A percentile compares a stretch with the other conserved stretches of the same genome.
phyloP scores from a whole-genome alignment of 805 yeast genomes.

The Zygotorulaspora danielsina region DNA sequence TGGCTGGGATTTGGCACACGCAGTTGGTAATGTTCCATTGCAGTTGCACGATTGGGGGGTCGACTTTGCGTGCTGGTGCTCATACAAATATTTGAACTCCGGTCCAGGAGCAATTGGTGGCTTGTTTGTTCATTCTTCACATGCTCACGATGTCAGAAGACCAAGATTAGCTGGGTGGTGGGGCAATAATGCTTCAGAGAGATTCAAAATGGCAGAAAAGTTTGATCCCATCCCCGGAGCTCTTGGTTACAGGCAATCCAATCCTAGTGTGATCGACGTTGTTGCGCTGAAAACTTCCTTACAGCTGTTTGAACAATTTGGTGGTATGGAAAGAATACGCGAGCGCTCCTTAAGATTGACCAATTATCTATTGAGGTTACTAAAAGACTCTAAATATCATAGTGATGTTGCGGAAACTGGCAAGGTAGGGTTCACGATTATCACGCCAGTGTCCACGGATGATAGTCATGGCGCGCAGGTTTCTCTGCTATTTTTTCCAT shows the following conservation, averaged over 20 bases:
- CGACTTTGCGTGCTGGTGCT: constrained; percentile 94
- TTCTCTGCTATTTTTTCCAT: constrained; percentile 63
- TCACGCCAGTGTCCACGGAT: constrained; percentile 60
- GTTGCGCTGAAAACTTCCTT: constrained; percentile 68
- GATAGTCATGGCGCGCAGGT: constrained; percentile 75
- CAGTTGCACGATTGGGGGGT: constrained; percentile 81
- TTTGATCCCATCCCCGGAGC: constrained; percentile 86
- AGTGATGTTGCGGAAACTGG: constrained; percentile 27
- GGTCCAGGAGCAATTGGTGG: constrained; percentile 97
- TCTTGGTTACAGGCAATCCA: constrained; percentile 81
- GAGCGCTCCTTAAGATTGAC: constrained; percentile 57
- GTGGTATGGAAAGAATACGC: constrained; percentile 60
- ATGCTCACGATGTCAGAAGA: constrained; percentile 20
- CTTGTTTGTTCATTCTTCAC: constrained; percentile 63
- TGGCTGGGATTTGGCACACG: constrained; percentile 97
- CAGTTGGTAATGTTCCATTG: constrained; percentile 80
- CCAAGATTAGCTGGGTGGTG: constrained; percentile 96
- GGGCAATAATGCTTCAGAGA: constrained; percentile 70
- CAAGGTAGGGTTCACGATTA: constrained; percentile 52
- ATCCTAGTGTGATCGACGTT: constrained; percentile 83
- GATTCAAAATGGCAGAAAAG: constrained; percentile 75
- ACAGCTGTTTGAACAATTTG: constrained; percentile 52
- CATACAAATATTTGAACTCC: constrained; percentile 83
- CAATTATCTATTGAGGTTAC: constrained; percentile 45
- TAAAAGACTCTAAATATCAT: constrained; percentile 47